These are phyloP conservation scores for Chaetothyriales sp. DNA, from an alignment of 2,329 filamentous ascomycete genomes.

Conservation along the genomic window DNA sequence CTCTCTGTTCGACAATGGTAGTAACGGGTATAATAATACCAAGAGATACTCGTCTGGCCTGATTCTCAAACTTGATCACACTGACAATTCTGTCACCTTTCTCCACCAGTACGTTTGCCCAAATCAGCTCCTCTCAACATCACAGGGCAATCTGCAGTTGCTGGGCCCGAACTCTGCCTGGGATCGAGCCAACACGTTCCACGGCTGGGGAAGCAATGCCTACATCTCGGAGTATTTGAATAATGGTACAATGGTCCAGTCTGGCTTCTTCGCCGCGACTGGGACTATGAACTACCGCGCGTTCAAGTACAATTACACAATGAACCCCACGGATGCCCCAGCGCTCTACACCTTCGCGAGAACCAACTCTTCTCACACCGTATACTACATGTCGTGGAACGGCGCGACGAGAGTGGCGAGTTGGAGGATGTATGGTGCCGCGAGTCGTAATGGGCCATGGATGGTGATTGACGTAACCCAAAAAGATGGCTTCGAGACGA, in stretches of 20 bases:
- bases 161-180: slow-evolving; percentile 7
- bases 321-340: slow-evolving; percentile 8
- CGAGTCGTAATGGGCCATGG: slow-evolving; percentile 14
- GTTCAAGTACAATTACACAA: slow-evolving; percentile 22
- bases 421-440: slow-evolving; percentile 25
- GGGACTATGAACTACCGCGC: slow-evolving; percentile 30
- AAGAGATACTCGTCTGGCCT: slow-evolving; percentile 27
- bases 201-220: slow-evolving; percentile 30
- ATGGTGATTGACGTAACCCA: slow-evolving; percentile 19
- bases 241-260: slow-evolving; percentile 24
- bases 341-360: slow-evolving; percentile 10
- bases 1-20: slow-evolving; percentile 31
- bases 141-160: slow-evolving; percentile 28
- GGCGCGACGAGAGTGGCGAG: slow-evolving; percentile 34
- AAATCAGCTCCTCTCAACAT: slow-evolving; percentile 3
- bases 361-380: slow-evolving; percentile 8
- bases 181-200: slow-evolving; percentile 24
- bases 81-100: slow-evolving; percentile 23
- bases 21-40: slow-evolving; percentile 28
- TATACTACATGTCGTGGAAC: slow-evolving; percentile 33
- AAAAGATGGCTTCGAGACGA: slow-evolving; percentile 29
- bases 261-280: slow-evolving; percentile 24
- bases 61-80: slow-evolving; percentile 27
- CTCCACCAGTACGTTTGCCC: slow-evolving; percentile 20
- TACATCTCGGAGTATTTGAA: slow-evolving; percentile 28